Percentiles rank a stretch among this genome's conserved stretches.
Conservation (phyloP, 441 rosid genomes). For the Pelargonium cotyledonis region DNA sequence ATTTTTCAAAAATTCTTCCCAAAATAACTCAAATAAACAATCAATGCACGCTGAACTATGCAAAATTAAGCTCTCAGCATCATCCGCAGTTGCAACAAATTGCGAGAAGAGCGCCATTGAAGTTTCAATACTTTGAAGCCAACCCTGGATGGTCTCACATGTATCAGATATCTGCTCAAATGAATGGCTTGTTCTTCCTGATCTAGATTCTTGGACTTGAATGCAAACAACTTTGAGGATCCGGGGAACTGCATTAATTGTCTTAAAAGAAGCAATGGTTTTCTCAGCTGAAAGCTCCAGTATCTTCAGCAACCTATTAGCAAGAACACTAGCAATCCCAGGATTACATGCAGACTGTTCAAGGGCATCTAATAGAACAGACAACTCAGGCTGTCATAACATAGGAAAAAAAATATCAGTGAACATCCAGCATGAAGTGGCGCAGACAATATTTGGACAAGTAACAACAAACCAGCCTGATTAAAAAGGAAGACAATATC, state of each 20-base stretch:
- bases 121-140: slow-evolving; percentile 59
- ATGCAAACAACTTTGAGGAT: slow-evolving; percentile 74
- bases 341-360: slow-evolving; percentile 79
- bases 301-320: slow-evolving; percentile 60
- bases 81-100: slow-evolving; percentile 56
- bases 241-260: slow-evolving; percentile 64
- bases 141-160: slow-evolving; percentile 32
- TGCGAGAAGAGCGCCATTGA: slow-evolving; percentile 58
- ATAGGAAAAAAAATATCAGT: slow-evolving; percentile 11
- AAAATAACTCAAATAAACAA: slow-evolving; percentile 84
- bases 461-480: neutral
- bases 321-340: slow-evolving; percentile 53
- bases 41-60: slow-evolving; percentile 57
- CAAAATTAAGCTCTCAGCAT: slow-evolving; percentile 59
- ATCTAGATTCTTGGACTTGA: slow-evolving; percentile 62
- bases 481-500: neutral
- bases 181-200: slow-evolving; percentile 25
- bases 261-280: slow-evolving; percentile 64
- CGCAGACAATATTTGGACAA: neutral
- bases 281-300: slow-evolving; percentile 70
- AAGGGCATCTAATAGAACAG: slow-evolving; percentile 79
- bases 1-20: slow-evolving; percentile 77
- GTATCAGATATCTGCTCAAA: slow-evolving; percentile 34
- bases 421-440: slow-evolving; percentile 2
- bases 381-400: slow-evolving; percentile 70